Base-by-base conservation (phyloP, 495 filamentous ascomycete genomes). In the Staphylotrichum longicolle region DNA sequence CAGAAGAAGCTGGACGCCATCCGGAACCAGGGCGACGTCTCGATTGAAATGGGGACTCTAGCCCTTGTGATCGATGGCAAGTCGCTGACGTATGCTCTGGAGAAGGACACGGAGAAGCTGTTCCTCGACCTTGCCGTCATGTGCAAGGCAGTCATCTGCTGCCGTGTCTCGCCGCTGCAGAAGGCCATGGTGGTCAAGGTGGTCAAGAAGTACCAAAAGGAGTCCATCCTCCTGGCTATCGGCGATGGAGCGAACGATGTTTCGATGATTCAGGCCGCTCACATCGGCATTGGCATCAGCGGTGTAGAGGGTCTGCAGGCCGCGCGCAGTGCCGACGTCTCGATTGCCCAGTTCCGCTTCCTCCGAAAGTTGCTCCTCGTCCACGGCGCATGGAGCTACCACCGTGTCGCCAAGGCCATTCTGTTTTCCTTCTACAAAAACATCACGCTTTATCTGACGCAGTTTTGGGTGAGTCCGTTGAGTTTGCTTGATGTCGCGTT, bases 351-450 rank as follows among this genome's bases (percentile, higher is more conserved):
- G 73, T 99, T 99, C 80, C 86, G 95, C 61, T 99, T 88, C 75
- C 84, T 99, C 47, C 88, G 92, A 59, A 99, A 99, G 73, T 82
- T 99, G 45, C 84, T 97, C 10, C 84, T 99, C 42, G 95, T 99
- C 9, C 95, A 99, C 69, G 95, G 95, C 50, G 86, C 93, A 9
- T 99, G 95, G 95, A 93, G 88, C 69, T 99, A 99, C 69, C 93
- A 97, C 66, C 90, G 95, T 44, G 90, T 99, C 68, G 91, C 88
- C 81, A 96, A 93, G 72, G 89, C 94, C 39, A 98, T 99, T 65
- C 75, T 99, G 47, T 99, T 97, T 75, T 98, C 94, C 2, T 99
- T 96, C 72, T 99, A 99, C 80, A 99, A 99, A 80, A 99, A 99
- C 76, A 96, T 98, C 65, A 88, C 92, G 3, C 79, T 99, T 47